Evolutionary conservation across 805 yeast genomes (phyloP), one percentile per base, ranked within the genome.

Genomic region (Metschnikowia continentalis): DNA sequence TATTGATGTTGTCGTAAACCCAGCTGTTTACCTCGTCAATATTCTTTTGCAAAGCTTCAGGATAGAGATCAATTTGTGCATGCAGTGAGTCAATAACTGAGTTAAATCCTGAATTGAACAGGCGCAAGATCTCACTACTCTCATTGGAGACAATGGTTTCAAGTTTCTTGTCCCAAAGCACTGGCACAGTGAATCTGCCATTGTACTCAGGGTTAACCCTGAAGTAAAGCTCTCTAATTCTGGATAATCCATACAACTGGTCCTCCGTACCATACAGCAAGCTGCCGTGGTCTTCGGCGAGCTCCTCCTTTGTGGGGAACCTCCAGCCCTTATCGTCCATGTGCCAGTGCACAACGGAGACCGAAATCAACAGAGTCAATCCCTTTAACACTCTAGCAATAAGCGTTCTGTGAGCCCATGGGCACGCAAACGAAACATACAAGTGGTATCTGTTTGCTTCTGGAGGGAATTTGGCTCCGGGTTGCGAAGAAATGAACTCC

Each of bases 321-420:
- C 89, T 80, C 99, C 99, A 92, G 3, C 98, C 97, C 52, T 86
- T 76, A 13, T 74, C 78, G 57, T 87, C 96, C 86, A 92, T 79
- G 61, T 82, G 84, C 92, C 97, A 90, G 67, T 90, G 95, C 11
- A 92, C 97, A 37, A 89, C 90, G 19, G 91, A 82, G 32, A 84
- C 75, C 2, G 82, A 80, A 54, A 86, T 81, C 10, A 84, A 68
- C 1, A 80, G 70, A 1, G 76, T 56, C 61, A 74, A 68, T 1
- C 96, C 96, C 71, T 90, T 90, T 55, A 92, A 72, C 11, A 78
- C 68, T 48, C 97, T 72, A 2, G 84, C 76, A 48, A 90, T 84
- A 52, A 91, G 74, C 0, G 91, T 82, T 55, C 98, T 78, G 64
- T 89, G 96, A 1, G 97, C 97, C 91, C 97, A 92, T 3, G 99